phyloP scores from a whole-genome alignment of 2,329 filamentous ascomycete genomes.

The Cladosporium sp. region DNA sequence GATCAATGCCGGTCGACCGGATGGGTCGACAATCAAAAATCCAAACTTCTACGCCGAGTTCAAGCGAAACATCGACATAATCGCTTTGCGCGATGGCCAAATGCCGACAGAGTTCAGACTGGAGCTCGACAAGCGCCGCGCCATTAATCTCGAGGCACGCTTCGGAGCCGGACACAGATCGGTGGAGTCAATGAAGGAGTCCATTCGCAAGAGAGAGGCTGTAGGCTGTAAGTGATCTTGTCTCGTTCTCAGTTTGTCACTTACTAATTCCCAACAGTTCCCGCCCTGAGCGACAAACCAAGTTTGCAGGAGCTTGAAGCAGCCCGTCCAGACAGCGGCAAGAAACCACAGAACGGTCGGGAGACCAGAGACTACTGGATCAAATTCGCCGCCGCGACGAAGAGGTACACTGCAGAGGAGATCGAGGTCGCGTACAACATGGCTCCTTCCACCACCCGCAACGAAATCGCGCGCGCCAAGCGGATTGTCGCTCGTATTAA shows the following conservation, averaged over 20 bases:
- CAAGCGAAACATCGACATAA: neutral
- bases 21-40: neutral
- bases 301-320: conserved; percentile 1
- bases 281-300: neutral
- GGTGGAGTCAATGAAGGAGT: neutral
- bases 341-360: neutral
- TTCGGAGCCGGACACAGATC: neutral
- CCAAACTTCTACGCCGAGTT: neutral
- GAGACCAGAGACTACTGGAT: conserved; percentile 5
- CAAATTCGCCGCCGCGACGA: neutral
- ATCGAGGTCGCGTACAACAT: neutral
- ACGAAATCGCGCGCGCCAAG: neutral
- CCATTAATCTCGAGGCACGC: neutral
- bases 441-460: neutral
- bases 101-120: neutral
- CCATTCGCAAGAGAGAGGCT: neutral
- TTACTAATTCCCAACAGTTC: neutral
- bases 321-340: neutral
- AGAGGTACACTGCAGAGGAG: neutral
- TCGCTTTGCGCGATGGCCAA: neutral
- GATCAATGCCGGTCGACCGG: neutral
- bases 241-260: neutral
- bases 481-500: neutral
- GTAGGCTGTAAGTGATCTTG: neutral
- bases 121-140: neutral